phyloP scores from a whole-genome alignment of 768 basidiomycete genomes.

The Auricularia cornea region DNA sequence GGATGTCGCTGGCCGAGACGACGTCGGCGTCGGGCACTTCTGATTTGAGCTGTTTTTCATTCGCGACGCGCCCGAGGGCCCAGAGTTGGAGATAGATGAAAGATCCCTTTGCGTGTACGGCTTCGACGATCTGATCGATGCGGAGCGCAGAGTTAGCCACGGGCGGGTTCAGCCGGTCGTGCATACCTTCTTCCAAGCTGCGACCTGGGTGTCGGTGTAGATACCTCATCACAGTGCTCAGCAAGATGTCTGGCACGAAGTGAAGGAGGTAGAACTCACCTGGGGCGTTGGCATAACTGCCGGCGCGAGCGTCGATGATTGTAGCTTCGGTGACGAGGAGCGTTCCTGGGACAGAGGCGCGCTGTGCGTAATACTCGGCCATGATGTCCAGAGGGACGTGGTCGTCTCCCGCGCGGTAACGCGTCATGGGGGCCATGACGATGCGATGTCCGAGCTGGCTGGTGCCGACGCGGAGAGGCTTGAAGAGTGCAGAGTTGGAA shows the following conservation, averaged over 20 bases:
- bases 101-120: slow-evolving; percentile 46
- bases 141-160: not conserved
- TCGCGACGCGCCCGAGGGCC: slow-evolving; percentile 43
- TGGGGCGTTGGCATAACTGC: slow-evolving; percentile 33
- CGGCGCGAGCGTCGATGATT: slow-evolving; percentile 25
- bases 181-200: slow-evolving; percentile 44
- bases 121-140: slow-evolving; percentile 39
- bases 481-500: slow-evolving; percentile 10
- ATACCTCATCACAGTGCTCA: too few species aligned
- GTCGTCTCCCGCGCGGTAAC: slow-evolving; percentile 8
- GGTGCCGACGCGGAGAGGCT: slow-evolving; percentile 12
- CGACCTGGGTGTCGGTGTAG: slow-evolving; percentile 47
- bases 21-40: too few species aligned
- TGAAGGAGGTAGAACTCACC: slow-evolving; percentile 13
- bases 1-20: too few species aligned
- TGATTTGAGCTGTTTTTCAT: too few species aligned
- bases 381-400: slow-evolving; percentile 8
- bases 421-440: slow-evolving; percentile 16
- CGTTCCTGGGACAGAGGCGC: slow-evolving; percentile 14
- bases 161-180: slow-evolving; percentile 2
- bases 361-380: slow-evolving; percentile 10
- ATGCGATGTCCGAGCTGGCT: slow-evolving; percentile 12
- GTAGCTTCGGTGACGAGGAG: slow-evolving; percentile 22
- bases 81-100: slow-evolving; percentile 50
- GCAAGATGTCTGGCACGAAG: slow-evolving; percentile 5